Base-by-base conservation (phyloP, 2,329 filamentous ascomycete species). In the Calonectria pseudoturangicola region DNA sequence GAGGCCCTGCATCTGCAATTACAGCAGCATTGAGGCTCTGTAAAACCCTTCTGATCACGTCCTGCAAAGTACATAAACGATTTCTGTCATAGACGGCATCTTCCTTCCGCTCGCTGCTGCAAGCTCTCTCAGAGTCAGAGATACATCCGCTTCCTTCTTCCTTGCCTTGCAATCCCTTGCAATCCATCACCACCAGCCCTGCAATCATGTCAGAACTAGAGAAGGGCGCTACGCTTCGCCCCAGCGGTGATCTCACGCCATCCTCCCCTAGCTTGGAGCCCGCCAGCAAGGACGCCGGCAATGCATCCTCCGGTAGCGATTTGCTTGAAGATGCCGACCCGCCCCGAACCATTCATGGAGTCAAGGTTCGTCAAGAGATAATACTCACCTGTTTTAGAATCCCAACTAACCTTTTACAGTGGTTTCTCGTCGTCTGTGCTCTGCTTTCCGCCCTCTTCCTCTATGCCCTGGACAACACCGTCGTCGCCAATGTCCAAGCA, bases 401-500 rank as follows among this genome's bases (percentile, higher is more conserved):
- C 41, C 13, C n/a, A 27, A 50, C 21, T 21, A 21, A 21, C 21
- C 21, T 1, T 21, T 15, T 21, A 21, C 21, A 50, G 47, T 50
- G 47, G 47, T 50, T 50, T 13, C 47, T 50, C 8, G 47, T 50
- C 8, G 21, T 50, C 47, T 50, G 21, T 7, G 47, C 47, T 1
- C 21, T 50, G 21, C 47, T 50, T 27, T 50, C 47, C 2, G 47
- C 47, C 21, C 47, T 50, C 21, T 50, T 50, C 21, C 47, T 50
- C 47, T 50, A 50, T 8, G 47, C 47, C 13, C 47, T 50, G 10
- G 47, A 50, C 47, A 50, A 50, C 21, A 50, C 47, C 10, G 47
- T 50, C 4, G 47, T 50, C 12, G 47, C 47, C 47, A 50, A 50
- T 27, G 47, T 50, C 13, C 47, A 50, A 27, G 47, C 47, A 28